Base-by-base conservation (phyloP, 352 stramenopile genomes). In the Phytophthora citrophthora region DNA sequence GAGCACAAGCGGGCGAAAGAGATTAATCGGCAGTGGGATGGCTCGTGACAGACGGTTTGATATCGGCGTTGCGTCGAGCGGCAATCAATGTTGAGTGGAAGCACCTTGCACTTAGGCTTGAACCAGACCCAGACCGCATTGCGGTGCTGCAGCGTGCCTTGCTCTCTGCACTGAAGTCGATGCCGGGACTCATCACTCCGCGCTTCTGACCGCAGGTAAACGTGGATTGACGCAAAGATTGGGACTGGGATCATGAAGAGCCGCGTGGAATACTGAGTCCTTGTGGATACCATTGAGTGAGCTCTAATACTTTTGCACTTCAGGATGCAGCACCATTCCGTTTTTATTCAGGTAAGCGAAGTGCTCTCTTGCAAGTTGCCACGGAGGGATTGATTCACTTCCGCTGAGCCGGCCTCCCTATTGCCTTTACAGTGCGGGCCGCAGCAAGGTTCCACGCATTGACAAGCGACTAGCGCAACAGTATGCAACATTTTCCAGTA, bases 21-120 rank as follows among this genome's bases (percentile, higher is more conserved):
- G 48, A 66, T 66, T 66, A 66, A 66, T 31, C 8, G 12, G 27
- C 5, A 44, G 58, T 66, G 58, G 58, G 49, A 66, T 34, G 0
- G 0, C 15, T 23, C 24, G 13, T 26, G 49, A 54, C 49, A 66
- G 58, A 66, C 58, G 56, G 50, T 52, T 16, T 23, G 27, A 16
- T 32, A 10, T 29, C 43, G 44, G 31, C 29, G 32, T 32, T 36
- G 41, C 54, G 15, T 18, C 45, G 31, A 15, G 16, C n/a, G 36
- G 46, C 46, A 64, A 64, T 57, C 55, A 51, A 44, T 57, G 55
- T 45, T 57, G 34, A 23, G 45, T 64, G 55, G 45, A 39, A 20
- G 55, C 45, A 7, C 15, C 31, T 61, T 61, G 54, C 54, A 63
- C 8, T 56, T 63, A 4, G n/a, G 24, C 34, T 63, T 56, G 55